These are phyloP conservation scores for Ogataea philodendri DNA, from an alignment of 805 yeast species.

Conservation along the genomic window DNA sequence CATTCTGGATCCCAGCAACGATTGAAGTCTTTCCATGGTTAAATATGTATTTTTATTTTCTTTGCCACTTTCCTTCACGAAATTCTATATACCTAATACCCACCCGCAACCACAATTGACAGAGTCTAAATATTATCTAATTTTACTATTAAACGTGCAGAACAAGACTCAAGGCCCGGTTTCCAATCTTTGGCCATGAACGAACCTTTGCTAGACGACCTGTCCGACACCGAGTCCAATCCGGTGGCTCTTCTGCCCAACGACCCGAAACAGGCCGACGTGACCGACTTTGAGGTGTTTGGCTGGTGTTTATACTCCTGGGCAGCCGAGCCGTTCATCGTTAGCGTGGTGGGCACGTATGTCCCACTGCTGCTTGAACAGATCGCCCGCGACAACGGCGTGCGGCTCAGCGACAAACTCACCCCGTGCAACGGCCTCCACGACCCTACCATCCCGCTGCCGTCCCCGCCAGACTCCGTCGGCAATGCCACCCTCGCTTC, in stretches of 20 bases:
- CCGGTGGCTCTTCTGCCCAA: not conserved
- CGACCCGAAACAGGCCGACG: slow-evolving; percentile 19
- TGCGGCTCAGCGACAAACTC: slow-evolving; percentile 53
- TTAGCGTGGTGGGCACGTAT: slow-evolving; percentile 75
- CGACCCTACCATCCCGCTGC: slow-evolving; percentile 34
- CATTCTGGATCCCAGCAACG: slow-evolving; percentile 34
- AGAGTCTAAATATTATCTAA: slow-evolving; percentile 1
- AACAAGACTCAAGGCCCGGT: not conserved
- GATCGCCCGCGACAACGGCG: slow-evolving; percentile 72
- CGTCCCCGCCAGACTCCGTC: slow-evolving; percentile 26
- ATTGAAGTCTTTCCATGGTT: slow-evolving; percentile 34
- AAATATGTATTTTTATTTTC: slow-evolving; percentile 5
- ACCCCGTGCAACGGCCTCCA: slow-evolving; percentile 46
- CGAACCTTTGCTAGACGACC: slow-evolving; percentile 2
- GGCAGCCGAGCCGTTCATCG: slow-evolving; percentile 81
- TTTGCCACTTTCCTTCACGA: slow-evolving; percentile 10
- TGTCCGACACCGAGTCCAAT: not conserved
- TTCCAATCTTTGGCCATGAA: slow-evolving; percentile 3
- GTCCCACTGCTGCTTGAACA: slow-evolving; percentile 71
- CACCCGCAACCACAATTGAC: slow-evolving; percentile 5
- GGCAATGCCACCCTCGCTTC: slow-evolving; percentile 4
- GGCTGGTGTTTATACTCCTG: slow-evolving; percentile 74
- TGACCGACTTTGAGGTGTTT: slow-evolving; percentile 43
- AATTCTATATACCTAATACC: not conserved
- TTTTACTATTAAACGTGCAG: not conserved